Evolutionary conservation across 768 basidiomycete species (phyloP).

Genomic region (Filobasidium floriforme): DNA sequence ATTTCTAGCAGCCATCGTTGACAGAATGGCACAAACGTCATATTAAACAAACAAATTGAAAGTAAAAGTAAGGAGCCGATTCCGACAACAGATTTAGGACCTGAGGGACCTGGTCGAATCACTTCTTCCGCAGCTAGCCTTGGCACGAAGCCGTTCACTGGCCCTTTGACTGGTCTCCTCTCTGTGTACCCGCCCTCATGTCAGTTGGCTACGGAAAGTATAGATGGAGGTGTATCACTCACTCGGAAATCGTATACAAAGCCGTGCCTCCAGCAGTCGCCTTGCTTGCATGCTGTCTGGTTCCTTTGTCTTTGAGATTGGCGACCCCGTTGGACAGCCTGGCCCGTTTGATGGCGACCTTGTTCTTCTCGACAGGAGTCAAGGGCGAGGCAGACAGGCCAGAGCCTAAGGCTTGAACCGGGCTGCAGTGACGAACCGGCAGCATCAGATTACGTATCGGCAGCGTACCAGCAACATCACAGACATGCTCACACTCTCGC

Average conservation of each 20-base stretch:
- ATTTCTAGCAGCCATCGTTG: no score
- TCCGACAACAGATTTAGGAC: not conserved
- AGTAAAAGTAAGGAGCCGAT: not conserved
- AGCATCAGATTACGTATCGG: not conserved
- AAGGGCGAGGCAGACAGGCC: not conserved
- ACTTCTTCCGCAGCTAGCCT: not conserved
- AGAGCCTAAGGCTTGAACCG: not conserved
- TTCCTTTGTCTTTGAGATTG: not conserved
- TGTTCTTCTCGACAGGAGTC: not conserved
- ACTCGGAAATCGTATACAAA: not conserved
- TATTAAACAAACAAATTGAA: no score
- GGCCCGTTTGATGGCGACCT: not conserved
- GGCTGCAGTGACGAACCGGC: not conserved
- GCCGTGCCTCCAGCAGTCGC: not conserved
- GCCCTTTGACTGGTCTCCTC: not conserved
- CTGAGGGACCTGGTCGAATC: not conserved
- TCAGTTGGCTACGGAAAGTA: not conserved
- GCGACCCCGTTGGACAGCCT: not conserved
- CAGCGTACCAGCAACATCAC: not conserved
- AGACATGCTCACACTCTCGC: not conserved
- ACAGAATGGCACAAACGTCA: no score
- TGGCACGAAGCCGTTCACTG: not conserved
- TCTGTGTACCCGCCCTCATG: not conserved
- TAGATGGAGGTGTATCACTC: not conserved
- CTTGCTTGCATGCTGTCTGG: not conserved